phyloP scores from a whole-genome alignment of 148 eudicot species.

The Rhododendron griersonianum region DNA sequence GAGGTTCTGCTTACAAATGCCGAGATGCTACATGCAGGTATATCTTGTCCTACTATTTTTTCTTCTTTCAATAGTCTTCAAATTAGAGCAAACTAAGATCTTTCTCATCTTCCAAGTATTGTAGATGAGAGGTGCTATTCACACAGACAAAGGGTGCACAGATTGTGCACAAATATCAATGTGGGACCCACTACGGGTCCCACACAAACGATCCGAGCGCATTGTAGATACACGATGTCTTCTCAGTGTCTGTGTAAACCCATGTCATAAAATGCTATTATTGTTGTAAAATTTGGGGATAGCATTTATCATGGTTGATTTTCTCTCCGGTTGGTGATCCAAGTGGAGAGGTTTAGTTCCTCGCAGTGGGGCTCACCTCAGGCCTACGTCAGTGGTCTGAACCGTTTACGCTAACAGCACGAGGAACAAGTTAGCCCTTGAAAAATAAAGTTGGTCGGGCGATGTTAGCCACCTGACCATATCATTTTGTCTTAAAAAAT shows the following conservation, averaged over 20 bases:
- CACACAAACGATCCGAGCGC: too few species aligned
- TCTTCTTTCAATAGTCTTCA: not conserved
- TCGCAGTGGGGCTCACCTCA: not conserved
- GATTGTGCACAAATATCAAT: too few species aligned
- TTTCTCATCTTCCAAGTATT: not conserved
- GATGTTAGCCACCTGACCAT: not conserved
- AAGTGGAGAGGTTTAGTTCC: not conserved
- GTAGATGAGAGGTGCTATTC: not conserved
- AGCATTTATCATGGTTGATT: not conserved
- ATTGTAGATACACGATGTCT: not conserved
- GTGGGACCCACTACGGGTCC: too few species aligned
- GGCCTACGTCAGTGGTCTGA: not conserved
- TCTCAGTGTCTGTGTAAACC: not conserved
- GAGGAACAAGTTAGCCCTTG: not conserved
- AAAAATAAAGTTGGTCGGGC: not conserved
- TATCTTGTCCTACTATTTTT: not conserved
- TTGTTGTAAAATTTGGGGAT: not conserved
- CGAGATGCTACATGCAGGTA: slow-evolving; percentile 91
- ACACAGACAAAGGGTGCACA: too few species aligned
- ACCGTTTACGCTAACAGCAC: not conserved
- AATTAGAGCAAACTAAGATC: not conserved
- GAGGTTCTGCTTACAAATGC: slow-evolving; percentile 86
- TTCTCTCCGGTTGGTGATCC: not conserved
- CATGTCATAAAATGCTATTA: not conserved
- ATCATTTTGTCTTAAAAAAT: not conserved